phyloP scores from a whole-genome alignment of 2,329 filamentous ascomycete species.

The Fusarium nematophilum region DNA sequence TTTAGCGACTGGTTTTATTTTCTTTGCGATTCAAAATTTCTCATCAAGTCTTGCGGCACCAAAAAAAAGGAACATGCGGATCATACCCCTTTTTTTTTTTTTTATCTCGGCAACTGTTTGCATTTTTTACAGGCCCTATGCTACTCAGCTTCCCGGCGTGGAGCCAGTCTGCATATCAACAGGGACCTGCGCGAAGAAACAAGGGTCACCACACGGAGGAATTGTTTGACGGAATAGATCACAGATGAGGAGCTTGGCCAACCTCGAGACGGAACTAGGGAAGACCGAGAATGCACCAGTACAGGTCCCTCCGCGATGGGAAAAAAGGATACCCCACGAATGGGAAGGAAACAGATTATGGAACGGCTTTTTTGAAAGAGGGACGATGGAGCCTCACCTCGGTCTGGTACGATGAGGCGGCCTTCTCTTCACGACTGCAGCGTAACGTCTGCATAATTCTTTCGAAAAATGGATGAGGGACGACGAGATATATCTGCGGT shows the following conservation, averaged over 20 bases:
- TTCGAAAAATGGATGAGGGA: slow-evolving; percentile 38
- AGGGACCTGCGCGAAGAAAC: slow-evolving; percentile 28
- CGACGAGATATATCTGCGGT: slow-evolving; percentile 20
- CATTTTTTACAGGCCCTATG: slow-evolving; percentile 39
- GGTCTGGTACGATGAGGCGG: slow-evolving; percentile 45
- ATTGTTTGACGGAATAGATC: slow-evolving; percentile 45
- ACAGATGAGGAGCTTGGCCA: slow-evolving; percentile 41
- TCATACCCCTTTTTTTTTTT: slow-evolving; percentile 51
- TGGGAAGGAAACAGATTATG: slow-evolving; percentile 35
- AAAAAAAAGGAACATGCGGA: slow-evolving; percentile 54
- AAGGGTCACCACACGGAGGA: slow-evolving; percentile 39
- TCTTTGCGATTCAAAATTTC: slow-evolving; percentile 47
- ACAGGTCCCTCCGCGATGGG: slow-evolving; percentile 39
- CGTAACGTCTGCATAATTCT: slow-evolving; percentile 46
- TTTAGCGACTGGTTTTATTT: slow-evolving; percentile 57
- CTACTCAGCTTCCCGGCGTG: slow-evolving; percentile 37
- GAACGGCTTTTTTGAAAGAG: slow-evolving; percentile 32
- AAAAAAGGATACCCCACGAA: slow-evolving; percentile 42
- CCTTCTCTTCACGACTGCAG: slow-evolving; percentile 44
- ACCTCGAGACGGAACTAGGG: slow-evolving; percentile 42
- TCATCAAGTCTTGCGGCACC: slow-evolving; percentile 54
- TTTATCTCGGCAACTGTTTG: slow-evolving; percentile 40
- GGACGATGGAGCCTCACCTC: slow-evolving; percentile 42
- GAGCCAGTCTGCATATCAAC: slow-evolving; percentile 28
- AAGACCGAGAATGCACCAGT: slow-evolving; percentile 50